phyloP scores from a whole-genome alignment of 306 rosid species.

The Mucuna pruriens region DNA sequence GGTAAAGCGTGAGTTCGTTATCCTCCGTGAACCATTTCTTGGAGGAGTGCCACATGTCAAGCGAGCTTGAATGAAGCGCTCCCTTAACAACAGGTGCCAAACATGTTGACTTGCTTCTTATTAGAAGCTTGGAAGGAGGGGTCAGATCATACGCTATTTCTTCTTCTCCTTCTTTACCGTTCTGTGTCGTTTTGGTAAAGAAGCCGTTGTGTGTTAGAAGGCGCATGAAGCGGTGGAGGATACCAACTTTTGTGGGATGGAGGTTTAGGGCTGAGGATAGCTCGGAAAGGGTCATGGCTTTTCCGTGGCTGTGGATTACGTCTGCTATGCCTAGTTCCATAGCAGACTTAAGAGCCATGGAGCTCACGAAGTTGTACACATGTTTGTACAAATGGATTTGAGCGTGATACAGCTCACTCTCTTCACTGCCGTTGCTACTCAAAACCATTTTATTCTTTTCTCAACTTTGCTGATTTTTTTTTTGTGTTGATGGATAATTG shows the following conservation, averaged over 20 bases:
- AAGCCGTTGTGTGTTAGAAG: constrained; percentile 50
- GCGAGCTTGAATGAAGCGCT: neutral
- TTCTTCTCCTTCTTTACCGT: constrained; percentile 25
- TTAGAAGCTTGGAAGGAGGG: constrained; percentile 55
- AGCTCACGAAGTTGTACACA: constrained; percentile 40
- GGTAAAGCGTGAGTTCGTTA: constrained; percentile 22
- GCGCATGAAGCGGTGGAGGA: constrained; percentile 46
- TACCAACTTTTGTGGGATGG: constrained; percentile 29
- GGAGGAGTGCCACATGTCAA: constrained; percentile 40
- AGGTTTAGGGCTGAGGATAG: constrained; percentile 50
- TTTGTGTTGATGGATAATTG: too few relatives aligned
- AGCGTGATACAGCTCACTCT: constrained; percentile 45
- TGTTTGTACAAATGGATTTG: constrained; percentile 60
- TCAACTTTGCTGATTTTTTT: neutral
- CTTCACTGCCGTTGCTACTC: neutral
- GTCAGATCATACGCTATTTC: constrained; percentile 49
- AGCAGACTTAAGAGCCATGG: constrained; percentile 58
- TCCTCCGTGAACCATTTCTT: constrained; percentile 45
- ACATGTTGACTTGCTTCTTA: constrained; percentile 34
- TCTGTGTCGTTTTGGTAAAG: constrained; percentile 30
- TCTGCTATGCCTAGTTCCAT: constrained; percentile 58
- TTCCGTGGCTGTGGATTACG: constrained; percentile 49
- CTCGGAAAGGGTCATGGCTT: constrained; percentile 50
- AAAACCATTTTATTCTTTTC: constrained; percentile 25
- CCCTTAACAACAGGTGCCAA: constrained; percentile 2